These are phyloP conservation scores for Clitopilus passeckerianus DNA, from an alignment of 768 basidiomycete genomes.

Conservation along the genomic window DNA sequence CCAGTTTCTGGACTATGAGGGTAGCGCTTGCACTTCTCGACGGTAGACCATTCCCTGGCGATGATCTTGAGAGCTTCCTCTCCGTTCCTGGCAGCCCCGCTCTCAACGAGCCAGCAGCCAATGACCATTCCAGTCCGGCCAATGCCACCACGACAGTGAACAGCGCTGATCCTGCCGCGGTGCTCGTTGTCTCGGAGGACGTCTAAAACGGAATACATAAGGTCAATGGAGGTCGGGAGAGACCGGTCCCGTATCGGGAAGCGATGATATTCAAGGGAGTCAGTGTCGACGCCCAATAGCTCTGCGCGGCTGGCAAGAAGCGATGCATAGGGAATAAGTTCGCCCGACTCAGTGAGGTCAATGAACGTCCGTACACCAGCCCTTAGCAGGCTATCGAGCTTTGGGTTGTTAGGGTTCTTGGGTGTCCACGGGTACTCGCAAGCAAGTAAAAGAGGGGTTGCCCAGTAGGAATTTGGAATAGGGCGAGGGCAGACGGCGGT, in stretches of 20 bases:
- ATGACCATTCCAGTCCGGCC: conserved; percentile 61
- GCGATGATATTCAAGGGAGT: conserved; percentile 66
- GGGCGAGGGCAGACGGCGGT: conserved; percentile 38
- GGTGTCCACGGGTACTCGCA: conserved; percentile 83
- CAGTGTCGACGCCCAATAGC: conserved; percentile 49
- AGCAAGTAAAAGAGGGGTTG: conserved; percentile 63
- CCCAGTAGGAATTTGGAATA: conserved; percentile 86
- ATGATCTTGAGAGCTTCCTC: conserved; percentile 61
- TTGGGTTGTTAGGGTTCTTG: conserved; percentile 50
- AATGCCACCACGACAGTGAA: conserved; percentile 79
- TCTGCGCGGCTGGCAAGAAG: conserved; percentile 48
- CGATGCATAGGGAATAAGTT: conserved; percentile 62
- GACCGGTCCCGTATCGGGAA: conserved; percentile 76
- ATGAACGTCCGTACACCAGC: conserved; percentile 79
- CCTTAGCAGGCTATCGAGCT: conserved; percentile 66
- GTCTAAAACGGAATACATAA: conserved; percentile 54
- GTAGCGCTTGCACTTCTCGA: conserved; percentile 74
- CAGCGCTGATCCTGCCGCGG: conserved; percentile 58
- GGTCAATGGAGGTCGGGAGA: conserved; percentile 53
- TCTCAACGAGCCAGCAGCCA: conserved; percentile 76
- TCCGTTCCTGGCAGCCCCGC: conserved; percentile 55
- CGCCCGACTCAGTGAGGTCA: conserved; percentile 79
- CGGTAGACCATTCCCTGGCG: conserved; percentile 65
- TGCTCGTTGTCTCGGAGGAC: conserved; percentile 56
- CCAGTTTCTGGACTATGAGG: conserved; percentile 80